A percentile compares a stretch with the other conserved stretches of the same genome.
These are phyloP conservation scores for Tulasnella calospora DNA, from an alignment of 768 basidiomycete species.

Conservation along the genomic window DNA sequence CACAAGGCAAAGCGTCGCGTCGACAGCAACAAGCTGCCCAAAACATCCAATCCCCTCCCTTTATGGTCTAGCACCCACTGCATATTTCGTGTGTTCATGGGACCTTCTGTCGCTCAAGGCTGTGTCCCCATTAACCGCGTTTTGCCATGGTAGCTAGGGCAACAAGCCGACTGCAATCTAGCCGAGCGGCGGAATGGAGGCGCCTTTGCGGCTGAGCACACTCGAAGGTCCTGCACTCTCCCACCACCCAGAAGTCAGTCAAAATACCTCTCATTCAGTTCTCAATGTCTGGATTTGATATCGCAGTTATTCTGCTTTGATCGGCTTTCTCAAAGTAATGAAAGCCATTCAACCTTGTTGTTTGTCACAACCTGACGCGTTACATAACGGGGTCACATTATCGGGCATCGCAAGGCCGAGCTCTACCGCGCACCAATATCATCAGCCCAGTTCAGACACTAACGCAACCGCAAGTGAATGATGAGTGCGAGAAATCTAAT, in stretches of 20 bases:
- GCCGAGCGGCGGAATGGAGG: neutral
- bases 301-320: neutral
- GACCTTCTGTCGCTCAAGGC: neutral
- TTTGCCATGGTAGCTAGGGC: conserved; percentile 1
- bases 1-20: conserved; percentile 8
- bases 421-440: no score
- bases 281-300: neutral
- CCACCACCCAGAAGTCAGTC: neutral
- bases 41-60: conserved; percentile 11
- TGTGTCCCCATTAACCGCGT: neutral
- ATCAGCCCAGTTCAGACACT: no score
- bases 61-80: neutral
- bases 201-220: neutral
- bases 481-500: no score
- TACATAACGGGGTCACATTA: neutral
- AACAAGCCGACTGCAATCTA: neutral
- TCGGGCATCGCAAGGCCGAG: no score
- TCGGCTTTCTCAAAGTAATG: neutral
- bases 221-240: no score
- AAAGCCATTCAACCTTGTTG: neutral
- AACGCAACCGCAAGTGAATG: no score
- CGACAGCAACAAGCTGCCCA: conserved; percentile 4
- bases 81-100: neutral
- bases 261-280: neutral
- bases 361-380: neutral